A percentile compares a stretch with the other conserved stretches of the same genome.
Conservation (phyloP, 1,284 basidiomycete genomes). For the Vanrija pseudolonga region DNA sequence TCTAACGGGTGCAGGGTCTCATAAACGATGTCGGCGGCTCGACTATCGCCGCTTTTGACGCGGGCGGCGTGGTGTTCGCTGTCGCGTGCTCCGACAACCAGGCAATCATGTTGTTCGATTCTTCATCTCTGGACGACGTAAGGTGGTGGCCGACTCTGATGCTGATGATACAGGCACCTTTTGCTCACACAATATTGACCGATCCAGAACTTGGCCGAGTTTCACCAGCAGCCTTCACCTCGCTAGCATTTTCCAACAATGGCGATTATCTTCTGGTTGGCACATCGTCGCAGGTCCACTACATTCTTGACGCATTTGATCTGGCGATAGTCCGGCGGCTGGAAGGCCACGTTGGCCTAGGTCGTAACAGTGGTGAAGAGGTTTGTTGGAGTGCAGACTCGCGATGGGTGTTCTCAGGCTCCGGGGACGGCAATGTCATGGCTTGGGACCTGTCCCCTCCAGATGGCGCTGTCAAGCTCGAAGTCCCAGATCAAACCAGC, state of each 20-base stretch:
- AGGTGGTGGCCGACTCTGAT: constrained; percentile 10
- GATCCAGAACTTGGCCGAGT: constrained; percentile 70
- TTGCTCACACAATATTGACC: constrained; percentile 69
- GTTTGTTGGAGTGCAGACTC: constrained; percentile 89
- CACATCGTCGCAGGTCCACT: constrained; percentile 88
- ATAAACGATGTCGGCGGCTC: constrained; percentile 56
- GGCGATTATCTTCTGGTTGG: constrained; percentile 88
- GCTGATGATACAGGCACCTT: constrained; percentile 60
- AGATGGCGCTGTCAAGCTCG: constrained; percentile 8
- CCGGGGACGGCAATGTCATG: constrained; percentile 70
- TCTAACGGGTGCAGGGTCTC: constrained; percentile 39
- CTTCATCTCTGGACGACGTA: constrained; percentile 76
- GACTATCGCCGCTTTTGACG: constrained; percentile 86
- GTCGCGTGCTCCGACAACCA: constrained; percentile 78
- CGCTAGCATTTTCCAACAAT: constrained; percentile 81
- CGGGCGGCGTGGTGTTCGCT: constrained; percentile 84
- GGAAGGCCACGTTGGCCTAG: constrained; percentile 74
- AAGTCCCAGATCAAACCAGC: constrained; percentile 47
- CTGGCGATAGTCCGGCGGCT: constrained; percentile 76
- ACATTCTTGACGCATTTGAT: constrained; percentile 83
- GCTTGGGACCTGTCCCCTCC: constrained; percentile 67
- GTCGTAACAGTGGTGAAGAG: constrained; percentile 83
- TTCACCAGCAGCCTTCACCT: constrained; percentile 83
- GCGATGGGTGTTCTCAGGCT: constrained; percentile 69
- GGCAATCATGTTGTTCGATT: constrained; percentile 83